Conservation (phyloP, 2,329 filamentous ascomycete genomes). For the Acrodontium crateriforme region DNA sequence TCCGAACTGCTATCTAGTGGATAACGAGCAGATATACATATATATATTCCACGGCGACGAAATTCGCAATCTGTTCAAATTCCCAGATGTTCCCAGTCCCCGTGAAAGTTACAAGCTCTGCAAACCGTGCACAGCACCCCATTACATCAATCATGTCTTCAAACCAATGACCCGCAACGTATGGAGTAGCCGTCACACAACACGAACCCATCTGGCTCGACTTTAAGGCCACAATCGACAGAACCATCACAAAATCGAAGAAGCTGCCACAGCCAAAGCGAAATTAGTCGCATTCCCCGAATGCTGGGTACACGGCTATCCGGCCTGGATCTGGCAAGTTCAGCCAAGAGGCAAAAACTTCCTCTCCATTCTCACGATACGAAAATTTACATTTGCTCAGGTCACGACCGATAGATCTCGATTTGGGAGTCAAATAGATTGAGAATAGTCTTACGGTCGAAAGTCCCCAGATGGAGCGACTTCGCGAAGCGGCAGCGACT, state of each 20-base stretch:
- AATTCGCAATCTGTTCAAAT: too few species aligned
- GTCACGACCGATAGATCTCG: conserved; percentile 28
- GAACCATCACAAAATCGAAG: conserved; percentile 44
- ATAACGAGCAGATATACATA: too few species aligned
- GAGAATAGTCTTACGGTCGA: conserved; percentile 29
- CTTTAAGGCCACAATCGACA: conserved; percentile 38
- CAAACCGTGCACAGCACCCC: too few species aligned
- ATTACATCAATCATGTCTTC: too few species aligned
- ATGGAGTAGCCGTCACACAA: conserved; percentile 41
- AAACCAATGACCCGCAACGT: too few species aligned
- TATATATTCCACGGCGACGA: too few species aligned
- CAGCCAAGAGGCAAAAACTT: conserved; percentile 2
- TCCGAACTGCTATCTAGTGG: too few species aligned
- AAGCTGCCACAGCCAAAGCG: conserved; percentile 40
- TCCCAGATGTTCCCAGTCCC: too few species aligned
- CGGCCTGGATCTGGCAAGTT: conserved; percentile 33
- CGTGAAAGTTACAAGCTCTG: too few species aligned
- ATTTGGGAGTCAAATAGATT: conserved; percentile 28
- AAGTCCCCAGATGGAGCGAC: conserved; percentile 30
- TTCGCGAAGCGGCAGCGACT: conserved; percentile 23
- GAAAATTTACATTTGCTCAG: conserved; percentile 14
- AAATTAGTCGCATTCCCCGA: conserved; percentile 34
- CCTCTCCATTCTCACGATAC: background rate
- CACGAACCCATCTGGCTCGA: conserved; percentile 49
- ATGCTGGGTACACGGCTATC: conserved; percentile 17